Percentiles rank a stretch among this genome's conserved stretches.
These are phyloP conservation scores for Penstemon davidsonii DNA, from an alignment of 257 asterid species.

Conservation along the genomic window DNA sequence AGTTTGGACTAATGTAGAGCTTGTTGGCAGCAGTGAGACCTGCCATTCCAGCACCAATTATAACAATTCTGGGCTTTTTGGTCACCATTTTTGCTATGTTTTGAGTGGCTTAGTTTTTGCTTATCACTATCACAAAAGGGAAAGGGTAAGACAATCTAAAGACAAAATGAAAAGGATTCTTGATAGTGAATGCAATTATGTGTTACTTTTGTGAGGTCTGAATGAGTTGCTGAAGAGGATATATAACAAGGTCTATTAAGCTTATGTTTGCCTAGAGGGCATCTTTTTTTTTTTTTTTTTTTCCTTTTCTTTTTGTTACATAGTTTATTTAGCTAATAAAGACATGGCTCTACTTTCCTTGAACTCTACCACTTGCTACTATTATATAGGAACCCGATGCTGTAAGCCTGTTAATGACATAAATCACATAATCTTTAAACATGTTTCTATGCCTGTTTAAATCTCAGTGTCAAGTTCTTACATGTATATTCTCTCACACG, in stretches of 20 bases:
- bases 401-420: too few species aligned
- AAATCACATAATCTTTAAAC: neutral
- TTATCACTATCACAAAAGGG: constrained; percentile 22
- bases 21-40: constrained; percentile 83
- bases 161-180: neutral
- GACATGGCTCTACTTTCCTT: constrained; percentile 56
- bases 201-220: constrained; percentile 50
- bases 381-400: neutral
- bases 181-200: constrained; percentile 30
- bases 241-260: constrained; percentile 28
- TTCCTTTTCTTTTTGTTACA: constrained; percentile 1
- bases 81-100: constrained; percentile 45
- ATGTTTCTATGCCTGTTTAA: constrained; percentile 14
- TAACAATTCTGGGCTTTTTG: constrained; percentile 62
- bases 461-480: constrained; percentile 13
- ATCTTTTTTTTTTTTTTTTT: neutral
- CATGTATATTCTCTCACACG: constrained; percentile 1
- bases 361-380: constrained; percentile 34
- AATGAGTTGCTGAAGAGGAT: constrained; percentile 50
- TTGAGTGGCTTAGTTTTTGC: neutral
- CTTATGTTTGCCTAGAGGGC: constrained; percentile 17
- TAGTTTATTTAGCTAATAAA: constrained; percentile 49
- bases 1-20: constrained; percentile 45
- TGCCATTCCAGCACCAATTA: constrained; percentile 94
- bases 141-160: neutral